These are phyloP conservation scores for Fusarium verrucosum DNA, from an alignment of 2,329 filamentous ascomycete species.

Conservation along the genomic window DNA sequence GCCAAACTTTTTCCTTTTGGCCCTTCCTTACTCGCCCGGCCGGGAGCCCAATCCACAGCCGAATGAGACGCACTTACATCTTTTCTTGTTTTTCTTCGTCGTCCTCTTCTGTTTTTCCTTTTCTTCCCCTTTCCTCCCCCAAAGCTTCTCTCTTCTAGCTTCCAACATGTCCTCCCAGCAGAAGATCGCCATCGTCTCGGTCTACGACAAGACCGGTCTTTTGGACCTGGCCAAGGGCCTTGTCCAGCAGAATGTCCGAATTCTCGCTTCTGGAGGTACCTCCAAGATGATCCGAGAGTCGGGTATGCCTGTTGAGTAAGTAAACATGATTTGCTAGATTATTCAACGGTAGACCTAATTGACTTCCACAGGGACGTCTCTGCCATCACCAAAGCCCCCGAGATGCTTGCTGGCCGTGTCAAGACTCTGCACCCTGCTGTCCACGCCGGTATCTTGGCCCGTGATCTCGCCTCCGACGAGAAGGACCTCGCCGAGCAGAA, in stretches of 20 bases:
- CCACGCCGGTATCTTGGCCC: conserved; percentile 89
- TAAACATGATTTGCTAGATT: background rate
- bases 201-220: conserved; percentile 98
- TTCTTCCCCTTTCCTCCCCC: background rate
- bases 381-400: conserved; percentile 93
- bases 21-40: conserved; percentile 31
- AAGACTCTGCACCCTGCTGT: conserved; percentile 98
- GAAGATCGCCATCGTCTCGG: conserved; percentile 88
- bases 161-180: conserved; percentile 55
- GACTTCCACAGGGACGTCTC: conserved; percentile 79
- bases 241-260: conserved; percentile 86
- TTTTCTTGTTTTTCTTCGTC: conserved; percentile 12
- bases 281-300: conserved; percentile 97
- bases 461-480: conserved; percentile 93
- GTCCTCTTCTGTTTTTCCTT: conserved; percentile 3
- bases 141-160: conserved; percentile 24
- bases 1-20: conserved; percentile 44
- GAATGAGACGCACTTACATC: conserved; percentile 27
- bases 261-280: conserved; percentile 94
- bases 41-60: conserved; percentile 26
- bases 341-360: conserved; percentile 13
- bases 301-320: conserved; percentile 92
- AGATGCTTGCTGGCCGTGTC: conserved; percentile 86
- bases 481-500: conserved; percentile 96
- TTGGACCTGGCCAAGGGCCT: conserved; percentile 92